Base-by-base conservation (phyloP, 2,329 filamentous ascomycete genomes). In the Penicillium sp. region DNA sequence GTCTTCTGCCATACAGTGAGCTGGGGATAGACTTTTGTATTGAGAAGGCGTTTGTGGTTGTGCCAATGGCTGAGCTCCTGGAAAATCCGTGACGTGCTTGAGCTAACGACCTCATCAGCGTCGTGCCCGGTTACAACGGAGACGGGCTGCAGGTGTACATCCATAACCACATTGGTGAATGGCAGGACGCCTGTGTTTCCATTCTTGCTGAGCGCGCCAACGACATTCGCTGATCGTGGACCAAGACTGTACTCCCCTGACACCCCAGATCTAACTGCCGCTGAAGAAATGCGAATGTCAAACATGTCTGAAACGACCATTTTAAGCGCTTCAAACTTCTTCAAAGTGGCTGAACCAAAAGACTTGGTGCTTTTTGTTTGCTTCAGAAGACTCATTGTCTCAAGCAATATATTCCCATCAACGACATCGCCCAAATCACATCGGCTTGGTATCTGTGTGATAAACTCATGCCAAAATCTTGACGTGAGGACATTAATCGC, bases 391-490 rank as follows among this genome's bases (percentile, higher is more conserved):
- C 16, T 56, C 47, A 60, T 59, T 28, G 43, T 45, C 23, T 61
- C 38, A 43, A 60, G 40, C 26, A 78, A 74, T 5, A 82, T 63
- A 40, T 81, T 74, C 6, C 83, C 83, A 66, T 86, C 83, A 14
- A 85, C 65, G 5, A 82, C 67, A 64, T 86, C 83, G 16, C 74
- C 74, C 5, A 83, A 64, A 63, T 84, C 80, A 61, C 75, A 78
- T 9, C 58, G 52, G 8, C 64, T 51, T 14, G 61, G 28, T 28
- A 57, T 59, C 12, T 63, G 47, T 3, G 55, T 50, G 43, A 71
- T 63, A 43, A 63, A 65, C 12, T 64, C 63, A 51, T 55, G 63
- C 76, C 70, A 81, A 26, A 57, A 64, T 49, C 61, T 57, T 20
- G 69, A 73, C 20, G 64, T 63, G 57, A 82, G 61, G 42, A 78